Evolutionary conservation across 495 filamentous ascomycete species (phyloP).

Genomic region (Haplographium delicatum): DNA sequence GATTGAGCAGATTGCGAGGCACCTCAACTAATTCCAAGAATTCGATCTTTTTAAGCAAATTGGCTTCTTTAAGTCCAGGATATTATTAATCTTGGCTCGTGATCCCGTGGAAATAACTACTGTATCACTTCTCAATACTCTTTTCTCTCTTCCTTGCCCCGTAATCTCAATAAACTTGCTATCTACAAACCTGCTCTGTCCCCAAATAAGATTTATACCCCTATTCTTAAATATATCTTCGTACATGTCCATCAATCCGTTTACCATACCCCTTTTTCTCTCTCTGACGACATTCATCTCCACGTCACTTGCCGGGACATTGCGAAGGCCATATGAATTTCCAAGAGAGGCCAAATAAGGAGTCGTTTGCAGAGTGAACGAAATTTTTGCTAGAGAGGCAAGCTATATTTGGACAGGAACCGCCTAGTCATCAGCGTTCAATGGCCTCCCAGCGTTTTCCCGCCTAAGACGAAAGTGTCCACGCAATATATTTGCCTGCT

Average conservation of each 20-base stretch:
- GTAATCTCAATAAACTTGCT: neutral
- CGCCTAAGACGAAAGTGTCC: neutral
- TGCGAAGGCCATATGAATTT: neutral
- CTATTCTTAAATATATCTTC: neutral
- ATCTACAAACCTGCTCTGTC: conserved; percentile 1
- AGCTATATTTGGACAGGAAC: conserved; percentile 2
- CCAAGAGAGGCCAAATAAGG: neutral
- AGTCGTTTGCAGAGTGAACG: neutral
- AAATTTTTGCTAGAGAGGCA: conserved; percentile 2
- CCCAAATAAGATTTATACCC: neutral
- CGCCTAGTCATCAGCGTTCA: conserved; percentile 1
- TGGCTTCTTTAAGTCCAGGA: neutral
- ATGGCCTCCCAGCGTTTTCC: neutral
- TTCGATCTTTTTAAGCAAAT: neutral
- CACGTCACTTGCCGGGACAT: neutral
- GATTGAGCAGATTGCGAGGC: neutral
- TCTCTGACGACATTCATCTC: neutral
- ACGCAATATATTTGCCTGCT: conserved; percentile 3
- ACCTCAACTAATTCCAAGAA: neutral
- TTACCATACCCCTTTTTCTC: neutral
- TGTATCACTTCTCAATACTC: neutral
- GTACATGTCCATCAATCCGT: neutral
- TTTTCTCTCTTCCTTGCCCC: neutral
- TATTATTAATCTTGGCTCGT: neutral
- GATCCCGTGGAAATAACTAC: conserved; percentile 2